phyloP scores from a whole-genome alignment of 257 asterid genomes.

The Scutellaria galericulata region DNA sequence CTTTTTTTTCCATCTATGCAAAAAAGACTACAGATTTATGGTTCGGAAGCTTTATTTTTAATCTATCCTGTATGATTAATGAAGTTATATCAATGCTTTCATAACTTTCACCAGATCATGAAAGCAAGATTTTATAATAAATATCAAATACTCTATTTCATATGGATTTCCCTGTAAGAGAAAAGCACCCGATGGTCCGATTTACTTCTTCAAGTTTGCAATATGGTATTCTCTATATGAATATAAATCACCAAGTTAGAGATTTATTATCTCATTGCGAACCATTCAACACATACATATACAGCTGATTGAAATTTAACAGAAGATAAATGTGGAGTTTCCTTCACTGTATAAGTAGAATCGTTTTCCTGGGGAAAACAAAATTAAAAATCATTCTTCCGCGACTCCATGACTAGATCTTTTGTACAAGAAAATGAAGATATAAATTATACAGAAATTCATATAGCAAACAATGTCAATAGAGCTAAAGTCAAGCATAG shows the following conservation, averaged over 20 bases:
- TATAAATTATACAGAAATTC: slow-evolving; percentile 13
- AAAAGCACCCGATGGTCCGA: slow-evolving; percentile 14
- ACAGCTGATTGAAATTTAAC: background rate
- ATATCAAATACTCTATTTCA: slow-evolving; percentile 11
- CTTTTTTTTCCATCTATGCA: background rate
- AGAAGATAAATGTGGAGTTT: slow-evolving; percentile 8
- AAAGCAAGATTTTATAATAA: background rate
- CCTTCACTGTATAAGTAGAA: background rate
- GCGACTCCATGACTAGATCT: slow-evolving; percentile 25
- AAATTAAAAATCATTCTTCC: background rate
- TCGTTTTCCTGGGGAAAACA: background rate
- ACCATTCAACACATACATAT: slow-evolving; percentile 11
- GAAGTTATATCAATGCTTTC: slow-evolving; percentile 12
- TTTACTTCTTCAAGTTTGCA: slow-evolving; percentile 17
- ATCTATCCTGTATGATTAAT: background rate
- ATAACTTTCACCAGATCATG: slow-evolving; percentile 26
- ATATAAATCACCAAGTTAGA: slow-evolving; percentile 9
- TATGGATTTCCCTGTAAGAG: slow-evolving; percentile 11
- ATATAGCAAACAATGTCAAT: slow-evolving; percentile 18
- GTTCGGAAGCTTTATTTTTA: background rate
- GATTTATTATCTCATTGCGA: slow-evolving; percentile 20
- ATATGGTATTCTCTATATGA: background rate
- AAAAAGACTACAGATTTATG: slow-evolving; percentile 6
- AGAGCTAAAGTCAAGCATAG: slow-evolving; percentile 4
- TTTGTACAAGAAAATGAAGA: slow-evolving; percentile 17